A percentile compares a stretch with the other conserved stretches of the same genome.
These are phyloP conservation scores for Populus hybrid DNA, from an alignment of 441 rosid species.

Conservation along the genomic window DNA sequence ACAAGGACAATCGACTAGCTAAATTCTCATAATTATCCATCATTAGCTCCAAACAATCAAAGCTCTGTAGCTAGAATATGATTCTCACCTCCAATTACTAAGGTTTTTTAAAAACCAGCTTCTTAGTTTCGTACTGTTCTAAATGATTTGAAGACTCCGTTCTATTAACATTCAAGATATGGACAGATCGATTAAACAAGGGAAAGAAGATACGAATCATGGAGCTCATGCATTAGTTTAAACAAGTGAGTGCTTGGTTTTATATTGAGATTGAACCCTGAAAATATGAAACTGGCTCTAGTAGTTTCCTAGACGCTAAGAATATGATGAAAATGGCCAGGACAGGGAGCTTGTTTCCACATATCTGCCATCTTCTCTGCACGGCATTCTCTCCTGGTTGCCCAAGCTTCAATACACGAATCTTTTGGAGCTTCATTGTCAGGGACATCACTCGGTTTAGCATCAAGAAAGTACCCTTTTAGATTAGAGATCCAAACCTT, in stretches of 20 bases:
- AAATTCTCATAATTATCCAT: background rate
- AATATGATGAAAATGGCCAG: background rate
- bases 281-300: too few relatives aligned
- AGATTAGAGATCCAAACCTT: background rate
- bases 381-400: background rate
- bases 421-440: background rate
- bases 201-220: too few relatives aligned
- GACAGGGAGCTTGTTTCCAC: background rate
- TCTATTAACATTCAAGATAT: background rate
- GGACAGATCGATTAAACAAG: too few relatives aligned
- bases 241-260: too few relatives aligned
- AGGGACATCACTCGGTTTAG: background rate
- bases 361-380: constrained; percentile 1
- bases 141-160: background rate
- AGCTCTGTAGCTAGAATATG: background rate
- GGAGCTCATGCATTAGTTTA: too few relatives aligned
- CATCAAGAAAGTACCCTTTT: constrained; percentile 1
- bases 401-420: background rate
- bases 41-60: background rate
- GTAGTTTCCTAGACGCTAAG: background rate
- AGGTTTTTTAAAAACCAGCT: background rate
- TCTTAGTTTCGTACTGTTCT: background rate
- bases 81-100: background rate
- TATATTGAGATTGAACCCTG: too few relatives aligned
- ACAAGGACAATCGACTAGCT: background rate